Evolutionary conservation across 192 early-diverging fungal genomes (phyloP).

Genomic region (Podila clonocystis): DNA sequence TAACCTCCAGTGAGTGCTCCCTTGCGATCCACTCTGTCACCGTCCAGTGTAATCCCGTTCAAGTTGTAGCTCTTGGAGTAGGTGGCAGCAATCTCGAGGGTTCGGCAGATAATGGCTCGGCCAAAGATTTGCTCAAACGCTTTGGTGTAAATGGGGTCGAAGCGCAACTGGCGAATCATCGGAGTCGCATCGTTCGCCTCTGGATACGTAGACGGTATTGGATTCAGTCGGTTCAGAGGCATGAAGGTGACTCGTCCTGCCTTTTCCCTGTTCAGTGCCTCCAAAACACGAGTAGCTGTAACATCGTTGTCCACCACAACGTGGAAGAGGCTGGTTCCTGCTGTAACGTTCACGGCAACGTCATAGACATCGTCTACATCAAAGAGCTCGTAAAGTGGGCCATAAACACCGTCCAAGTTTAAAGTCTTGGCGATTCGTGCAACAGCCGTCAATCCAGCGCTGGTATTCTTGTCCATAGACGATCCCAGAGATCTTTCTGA

Average conservation of each 20-base stretch:
- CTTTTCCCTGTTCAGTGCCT: constrained; percentile 63
- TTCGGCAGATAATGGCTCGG: constrained; percentile 86
- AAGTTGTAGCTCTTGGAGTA: constrained; percentile 82
- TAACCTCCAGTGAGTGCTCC: constrained; percentile 95
- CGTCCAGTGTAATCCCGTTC: constrained; percentile 90
- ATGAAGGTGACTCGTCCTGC: constrained; percentile 94
- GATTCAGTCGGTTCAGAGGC: constrained; percentile 90
- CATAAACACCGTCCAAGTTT: constrained; percentile 81
- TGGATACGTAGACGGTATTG: constrained; percentile 68
- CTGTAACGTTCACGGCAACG: constrained; percentile 91
- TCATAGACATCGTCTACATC: constrained; percentile 84
- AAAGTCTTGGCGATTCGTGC: constrained; percentile 71
- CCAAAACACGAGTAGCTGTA: constrained; percentile 84
- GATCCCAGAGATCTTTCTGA: constrained; percentile 76
- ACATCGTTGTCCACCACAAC: constrained; percentile 95
- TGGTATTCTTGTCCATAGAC: constrained; percentile 86
- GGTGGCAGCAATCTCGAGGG: constrained; percentile 80
- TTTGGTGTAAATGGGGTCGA: constrained; percentile 71
- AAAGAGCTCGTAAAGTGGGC: constrained; percentile 93
- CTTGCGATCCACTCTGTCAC: constrained; percentile 92
- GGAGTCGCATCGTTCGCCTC: constrained; percentile 79
- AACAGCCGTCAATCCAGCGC: constrained; percentile 81
- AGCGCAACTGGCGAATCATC: constrained; percentile 82
- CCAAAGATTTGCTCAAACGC: constrained; percentile 95
- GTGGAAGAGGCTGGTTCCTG: constrained; percentile 90